These are phyloP conservation scores for Entomortierella parvispora DNA, from an alignment of 192 early-diverging fungal species.

Conservation along the genomic window DNA sequence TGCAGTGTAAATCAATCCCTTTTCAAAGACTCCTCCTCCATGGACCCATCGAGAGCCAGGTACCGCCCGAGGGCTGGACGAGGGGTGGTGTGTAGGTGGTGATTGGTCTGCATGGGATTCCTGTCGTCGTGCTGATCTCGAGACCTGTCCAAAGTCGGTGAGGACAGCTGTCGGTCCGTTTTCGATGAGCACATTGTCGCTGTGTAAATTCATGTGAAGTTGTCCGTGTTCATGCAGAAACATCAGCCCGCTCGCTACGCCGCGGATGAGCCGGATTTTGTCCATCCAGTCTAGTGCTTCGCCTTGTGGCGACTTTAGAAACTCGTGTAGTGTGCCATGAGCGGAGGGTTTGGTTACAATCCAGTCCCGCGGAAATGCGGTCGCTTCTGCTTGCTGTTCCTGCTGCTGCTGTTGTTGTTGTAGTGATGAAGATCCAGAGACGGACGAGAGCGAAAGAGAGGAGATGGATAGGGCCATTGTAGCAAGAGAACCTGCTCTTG, in stretches of 20 bases:
- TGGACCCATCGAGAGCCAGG: constrained; percentile 31
- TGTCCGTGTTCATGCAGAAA: constrained; percentile 42
- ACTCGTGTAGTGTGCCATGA: constrained; percentile 47
- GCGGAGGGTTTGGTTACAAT: constrained; percentile 50
- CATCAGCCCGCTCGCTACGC: constrained; percentile 42
- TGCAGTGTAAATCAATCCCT: constrained; percentile 44
- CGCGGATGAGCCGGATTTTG: constrained; percentile 50
- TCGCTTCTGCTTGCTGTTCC: neutral
- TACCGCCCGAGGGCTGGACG: constrained; percentile 17
- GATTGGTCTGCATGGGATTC: constrained; percentile 6
- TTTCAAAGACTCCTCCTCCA: constrained; percentile 40
- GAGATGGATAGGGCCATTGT: constrained; percentile 26
- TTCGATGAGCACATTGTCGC: constrained; percentile 47
- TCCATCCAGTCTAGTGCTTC: constrained; percentile 48
- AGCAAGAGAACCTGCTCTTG: constrained; percentile 26
- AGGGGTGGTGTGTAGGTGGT: neutral
- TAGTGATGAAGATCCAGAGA: neutral
- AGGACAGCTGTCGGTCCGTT: constrained; percentile 36
- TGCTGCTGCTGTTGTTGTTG: neutral
- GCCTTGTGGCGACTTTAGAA: constrained; percentile 41
- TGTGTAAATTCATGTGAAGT: constrained; percentile 53
- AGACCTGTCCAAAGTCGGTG: constrained; percentile 46
- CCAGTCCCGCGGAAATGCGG: constrained; percentile 28
- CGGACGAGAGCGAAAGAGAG: constrained; percentile 31
- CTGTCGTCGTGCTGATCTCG: constrained; percentile 21